These are phyloP conservation scores for Trichoderma sp. DNA, from an alignment of 2,329 filamentous ascomycete genomes.

Conservation along the genomic window DNA sequence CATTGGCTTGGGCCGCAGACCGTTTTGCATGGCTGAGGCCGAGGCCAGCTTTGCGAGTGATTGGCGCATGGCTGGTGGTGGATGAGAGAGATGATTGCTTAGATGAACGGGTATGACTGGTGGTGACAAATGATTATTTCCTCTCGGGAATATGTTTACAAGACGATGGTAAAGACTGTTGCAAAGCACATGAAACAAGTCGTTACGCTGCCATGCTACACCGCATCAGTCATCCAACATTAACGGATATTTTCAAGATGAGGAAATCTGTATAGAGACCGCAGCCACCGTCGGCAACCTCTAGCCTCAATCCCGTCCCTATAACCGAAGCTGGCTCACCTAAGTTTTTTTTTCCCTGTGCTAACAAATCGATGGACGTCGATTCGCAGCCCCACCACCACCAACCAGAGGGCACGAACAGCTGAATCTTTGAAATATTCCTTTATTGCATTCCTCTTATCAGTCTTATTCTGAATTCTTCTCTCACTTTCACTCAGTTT, in stretches of 20 bases:
- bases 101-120: background rate
- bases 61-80: background rate
- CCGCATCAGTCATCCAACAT: too few relatives aligned
- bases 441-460: too few relatives aligned
- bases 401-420: background rate
- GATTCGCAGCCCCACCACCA: background rate
- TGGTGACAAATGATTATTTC: too few relatives aligned
- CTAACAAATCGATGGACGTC: background rate
- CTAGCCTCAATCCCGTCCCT: background rate
- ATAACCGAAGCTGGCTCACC: background rate
- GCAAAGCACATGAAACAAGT: background rate
- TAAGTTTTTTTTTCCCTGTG: background rate
- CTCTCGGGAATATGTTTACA: background rate
- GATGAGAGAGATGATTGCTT: background rate
- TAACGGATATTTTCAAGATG: background rate
- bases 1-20: slow-evolving; percentile 43
- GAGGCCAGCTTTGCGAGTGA: slow-evolving; percentile 34
- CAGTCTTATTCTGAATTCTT: background rate
- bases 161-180: background rate
- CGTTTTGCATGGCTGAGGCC: slow-evolving; percentile 32
- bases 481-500: background rate
- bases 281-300: background rate
- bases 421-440: background rate
- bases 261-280: background rate
- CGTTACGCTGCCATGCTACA: background rate